A percentile compares a stretch with the other conserved stretches of the same genome.
Conservation (phyloP, 805 yeast genomes). For the Kluyveromyces siamensis region DNA sequence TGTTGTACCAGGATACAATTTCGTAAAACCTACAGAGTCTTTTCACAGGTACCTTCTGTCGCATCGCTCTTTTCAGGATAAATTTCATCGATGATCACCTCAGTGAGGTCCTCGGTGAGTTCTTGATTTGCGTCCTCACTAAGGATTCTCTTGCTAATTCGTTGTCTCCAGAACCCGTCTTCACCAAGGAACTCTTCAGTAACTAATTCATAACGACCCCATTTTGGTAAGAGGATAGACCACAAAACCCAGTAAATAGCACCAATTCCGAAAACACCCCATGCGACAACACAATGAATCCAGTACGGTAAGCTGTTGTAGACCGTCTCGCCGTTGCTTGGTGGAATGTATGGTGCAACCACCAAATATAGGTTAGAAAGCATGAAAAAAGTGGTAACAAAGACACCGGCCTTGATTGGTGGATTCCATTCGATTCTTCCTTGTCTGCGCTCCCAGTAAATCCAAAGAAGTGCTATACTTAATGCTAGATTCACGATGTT, state of each 20-base stretch:
- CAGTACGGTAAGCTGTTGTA: conserved; percentile 67
- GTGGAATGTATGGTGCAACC: conserved; percentile 75
- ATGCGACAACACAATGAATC: conserved; percentile 73
- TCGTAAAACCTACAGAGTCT: no score
- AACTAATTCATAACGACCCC: conserved; percentile 43
- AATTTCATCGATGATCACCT: no score
- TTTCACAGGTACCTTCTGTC: no score
- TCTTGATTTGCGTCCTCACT: neutral
- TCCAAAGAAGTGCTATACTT: conserved; percentile 47
- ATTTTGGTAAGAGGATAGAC: conserved; percentile 48
- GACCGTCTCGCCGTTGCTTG: conserved; percentile 54
- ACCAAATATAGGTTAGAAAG: conserved; percentile 59
- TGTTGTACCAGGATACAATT: no score
- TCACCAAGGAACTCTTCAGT: conserved; percentile 48
- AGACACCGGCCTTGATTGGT: conserved; percentile 55
- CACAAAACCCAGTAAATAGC: conserved; percentile 58
- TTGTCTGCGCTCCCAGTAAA: conserved; percentile 42
- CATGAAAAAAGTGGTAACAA: conserved; percentile 56
- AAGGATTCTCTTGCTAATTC: conserved; percentile 29
- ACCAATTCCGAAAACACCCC: conserved; percentile 65
- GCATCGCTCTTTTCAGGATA: no score
- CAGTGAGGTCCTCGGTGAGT: neutral
- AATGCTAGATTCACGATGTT: conserved; percentile 64
- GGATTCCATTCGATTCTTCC: conserved; percentile 59
- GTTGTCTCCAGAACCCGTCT: conserved; percentile 68